Conservation (phyloP, 2,329 filamentous ascomycete species). For the Phaeosphaeriaceae sp. region DNA sequence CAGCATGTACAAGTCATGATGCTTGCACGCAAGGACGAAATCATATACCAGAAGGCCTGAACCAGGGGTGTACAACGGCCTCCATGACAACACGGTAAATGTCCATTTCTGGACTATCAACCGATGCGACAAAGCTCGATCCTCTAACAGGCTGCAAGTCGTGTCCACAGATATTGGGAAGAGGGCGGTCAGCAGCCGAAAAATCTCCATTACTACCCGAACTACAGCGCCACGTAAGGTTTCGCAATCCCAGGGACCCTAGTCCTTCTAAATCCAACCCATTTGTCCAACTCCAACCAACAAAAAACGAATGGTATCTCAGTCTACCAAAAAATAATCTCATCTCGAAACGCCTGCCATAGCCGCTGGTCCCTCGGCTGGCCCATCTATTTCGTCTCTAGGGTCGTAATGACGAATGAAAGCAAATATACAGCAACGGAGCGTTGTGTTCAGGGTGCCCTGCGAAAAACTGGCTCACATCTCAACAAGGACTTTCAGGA, state of each 20-base stretch:
- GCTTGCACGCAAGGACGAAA: too few species aligned
- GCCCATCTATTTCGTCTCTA: constrained; percentile 16
- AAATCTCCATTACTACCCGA: constrained; percentile 1
- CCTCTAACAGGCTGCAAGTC: too few species aligned
- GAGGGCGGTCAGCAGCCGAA: neutral
- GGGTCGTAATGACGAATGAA: constrained; percentile 6
- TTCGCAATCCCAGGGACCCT: too few species aligned
- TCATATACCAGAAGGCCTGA: too few species aligned
- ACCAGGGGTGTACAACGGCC: too few species aligned
- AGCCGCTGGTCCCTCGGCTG: neutral
- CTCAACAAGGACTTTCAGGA: constrained; percentile 58
- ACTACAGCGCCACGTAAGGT: neutral
- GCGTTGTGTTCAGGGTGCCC: neutral
- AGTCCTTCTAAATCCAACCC: neutral
- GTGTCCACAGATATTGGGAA: too few species aligned
- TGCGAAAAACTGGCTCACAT: constrained; percentile 17
- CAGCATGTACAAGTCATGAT: too few species aligned
- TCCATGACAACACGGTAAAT: too few species aligned
- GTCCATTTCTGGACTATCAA: too few species aligned
- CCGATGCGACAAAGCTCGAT: too few species aligned
- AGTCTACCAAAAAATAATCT: constrained; percentile 8
- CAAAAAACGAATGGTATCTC: constrained; percentile 23
- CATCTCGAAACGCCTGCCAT: constrained; percentile 18
- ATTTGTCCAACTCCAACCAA: constrained; percentile 7
- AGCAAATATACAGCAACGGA: constrained; percentile 8